A percentile compares a stretch with the other conserved stretches of the same genome.
These are phyloP conservation scores for Byssochlamys sp. DNA, from an alignment of 2,329 filamentous ascomycete species.

Conservation along the genomic window DNA sequence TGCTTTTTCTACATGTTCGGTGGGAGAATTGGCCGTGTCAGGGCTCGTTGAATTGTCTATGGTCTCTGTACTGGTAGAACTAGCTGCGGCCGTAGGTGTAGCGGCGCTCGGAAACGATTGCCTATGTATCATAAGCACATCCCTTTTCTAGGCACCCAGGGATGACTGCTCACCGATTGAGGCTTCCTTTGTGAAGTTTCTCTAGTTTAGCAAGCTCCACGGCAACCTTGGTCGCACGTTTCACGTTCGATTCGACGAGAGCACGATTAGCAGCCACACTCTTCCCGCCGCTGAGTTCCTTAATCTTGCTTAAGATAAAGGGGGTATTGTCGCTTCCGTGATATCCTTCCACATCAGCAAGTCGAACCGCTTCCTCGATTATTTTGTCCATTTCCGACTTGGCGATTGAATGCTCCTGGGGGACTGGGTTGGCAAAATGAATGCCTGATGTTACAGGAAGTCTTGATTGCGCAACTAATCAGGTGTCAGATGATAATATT, in stretches of 20 bases:
- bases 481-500: conserved; percentile 2
- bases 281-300: conserved; percentile 62
- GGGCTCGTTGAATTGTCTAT: conserved; percentile 7
- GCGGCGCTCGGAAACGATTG: conserved; percentile 25
- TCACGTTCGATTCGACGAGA: conserved; percentile 58
- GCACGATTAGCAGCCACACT: conserved; percentile 67
- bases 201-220: conserved; percentile 52
- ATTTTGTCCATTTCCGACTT: conserved; percentile 59
- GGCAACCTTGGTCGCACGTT: conserved; percentile 55
- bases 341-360: conserved; percentile 56
- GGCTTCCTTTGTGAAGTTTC: conserved; percentile 15
- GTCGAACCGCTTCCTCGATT: conserved; percentile 58
- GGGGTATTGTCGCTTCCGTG: conserved; percentile 73
- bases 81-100: conserved; percentile 12
- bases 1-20: conserved; percentile 23
- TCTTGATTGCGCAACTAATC: conserved; percentile 58
- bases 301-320: conserved; percentile 68
- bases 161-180: conserved; percentile 30
- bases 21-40: conserved; percentile 2
- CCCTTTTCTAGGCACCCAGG: conserved; percentile 15
- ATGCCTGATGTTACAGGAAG: conserved; percentile 69
- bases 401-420: conserved; percentile 58
- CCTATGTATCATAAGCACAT: conserved; percentile 22
- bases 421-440: conserved; percentile 81
- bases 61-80: conserved; percentile 13